A percentile compares a stretch with the other conserved stretches of the same genome.
phyloP scores from a whole-genome alignment of 495 filamentous ascomycete genomes.

The Tetracladium setigerum region DNA sequence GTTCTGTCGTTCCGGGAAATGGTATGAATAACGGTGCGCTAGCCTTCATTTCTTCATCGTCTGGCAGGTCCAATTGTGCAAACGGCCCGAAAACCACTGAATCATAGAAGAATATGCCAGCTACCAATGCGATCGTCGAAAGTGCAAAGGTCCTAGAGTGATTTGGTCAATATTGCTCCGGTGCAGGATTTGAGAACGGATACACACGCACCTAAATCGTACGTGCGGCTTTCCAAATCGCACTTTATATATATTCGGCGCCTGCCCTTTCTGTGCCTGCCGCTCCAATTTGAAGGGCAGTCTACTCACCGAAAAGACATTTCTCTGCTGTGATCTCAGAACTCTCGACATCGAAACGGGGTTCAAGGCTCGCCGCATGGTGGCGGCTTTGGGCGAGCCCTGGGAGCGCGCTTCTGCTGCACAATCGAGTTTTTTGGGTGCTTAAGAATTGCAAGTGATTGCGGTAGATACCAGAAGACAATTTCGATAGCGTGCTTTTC shows the following conservation, averaged over 20 bases:
- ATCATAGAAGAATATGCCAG: background rate
- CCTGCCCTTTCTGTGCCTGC: conserved; percentile 1
- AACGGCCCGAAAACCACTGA: conserved; percentile 9
- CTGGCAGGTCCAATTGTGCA: background rate
- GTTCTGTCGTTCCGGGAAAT: conserved; percentile 18
- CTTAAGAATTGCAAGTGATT: background rate
- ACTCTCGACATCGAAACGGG: background rate
- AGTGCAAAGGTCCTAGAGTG: conserved; percentile 1
- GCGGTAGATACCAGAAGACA: background rate
- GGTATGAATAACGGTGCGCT: conserved; percentile 15
- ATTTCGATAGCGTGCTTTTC: background rate
- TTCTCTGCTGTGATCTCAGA: background rate
- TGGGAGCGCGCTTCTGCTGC: background rate
- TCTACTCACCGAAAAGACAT: conserved; percentile 14
- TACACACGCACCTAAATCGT: conserved; percentile 2
- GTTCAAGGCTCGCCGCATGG: conserved; percentile 13
- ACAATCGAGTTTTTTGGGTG: too few species aligned
- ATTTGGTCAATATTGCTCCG: background rate
- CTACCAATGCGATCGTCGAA: conserved; percentile 1
- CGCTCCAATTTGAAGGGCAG: conserved; percentile 15
- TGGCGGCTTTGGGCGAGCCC: conserved; percentile 6
- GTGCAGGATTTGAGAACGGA: background rate
- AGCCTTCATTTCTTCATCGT: conserved; percentile 9
- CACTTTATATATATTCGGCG: conserved; percentile 10
- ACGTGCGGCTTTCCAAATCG: conserved; percentile 5